Evolutionary conservation across 208 protist genomes (phyloP).

Genomic region (Crithidia mellificae): DNA sequence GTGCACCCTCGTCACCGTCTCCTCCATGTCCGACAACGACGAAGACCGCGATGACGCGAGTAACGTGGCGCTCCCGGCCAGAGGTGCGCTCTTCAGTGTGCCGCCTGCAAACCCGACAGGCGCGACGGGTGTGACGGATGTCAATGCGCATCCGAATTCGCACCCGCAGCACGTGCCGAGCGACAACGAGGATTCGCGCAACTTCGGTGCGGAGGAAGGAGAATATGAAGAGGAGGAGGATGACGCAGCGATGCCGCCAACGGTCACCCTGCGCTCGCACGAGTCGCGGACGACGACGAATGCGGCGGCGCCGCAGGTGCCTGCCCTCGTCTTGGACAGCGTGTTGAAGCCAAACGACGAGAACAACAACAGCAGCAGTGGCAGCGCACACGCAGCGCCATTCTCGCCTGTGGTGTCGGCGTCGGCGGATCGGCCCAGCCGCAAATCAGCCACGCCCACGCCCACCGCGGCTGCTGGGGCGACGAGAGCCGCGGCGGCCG

Average conservation of each 20-base stretch:
- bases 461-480: neutral
- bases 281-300: neutral
- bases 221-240: neutral
- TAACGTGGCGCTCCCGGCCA: neutral
- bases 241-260: slow-evolving; percentile 27
- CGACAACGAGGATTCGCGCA: neutral
- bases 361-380: neutral
- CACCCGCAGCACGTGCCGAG: neutral
- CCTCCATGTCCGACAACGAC: slow-evolving; percentile 37
- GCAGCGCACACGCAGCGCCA: neutral
- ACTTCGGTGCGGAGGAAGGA: neutral
- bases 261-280: slow-evolving; percentile 14
- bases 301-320: slow-evolving; percentile 2
- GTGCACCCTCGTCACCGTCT: slow-evolving; percentile 41
- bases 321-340: slow-evolving; percentile 6
- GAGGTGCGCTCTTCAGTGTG: too few species aligned
- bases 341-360: slow-evolving; percentile 18
- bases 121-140: too few species aligned
- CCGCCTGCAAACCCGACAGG: too few species aligned
- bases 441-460: neutral
- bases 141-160: too few species aligned
- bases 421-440: neutral
- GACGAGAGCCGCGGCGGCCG: neutral
- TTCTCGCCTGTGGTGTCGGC: neutral
- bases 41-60: neutral